A percentile compares a stretch with the other conserved stretches of the same genome.
Evolutionary conservation across 2,329 filamentous ascomycete genomes (phyloP).

Genomic region (Colletotrichum cereale): DNA sequence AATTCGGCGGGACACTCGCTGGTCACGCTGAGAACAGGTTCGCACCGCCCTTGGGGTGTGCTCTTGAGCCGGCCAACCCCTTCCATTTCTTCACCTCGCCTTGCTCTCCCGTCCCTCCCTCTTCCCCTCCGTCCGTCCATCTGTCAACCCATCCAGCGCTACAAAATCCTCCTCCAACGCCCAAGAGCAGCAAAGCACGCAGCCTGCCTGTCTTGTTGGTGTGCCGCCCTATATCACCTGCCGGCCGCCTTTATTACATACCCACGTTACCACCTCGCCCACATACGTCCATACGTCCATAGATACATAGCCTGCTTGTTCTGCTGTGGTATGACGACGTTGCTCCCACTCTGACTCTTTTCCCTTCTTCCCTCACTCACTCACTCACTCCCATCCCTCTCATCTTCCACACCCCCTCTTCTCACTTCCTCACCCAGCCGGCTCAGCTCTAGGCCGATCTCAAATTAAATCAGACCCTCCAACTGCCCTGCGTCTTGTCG

Average conservation of each 20-base stretch:
- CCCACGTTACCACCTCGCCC: conserved; percentile 22
- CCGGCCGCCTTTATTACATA: conserved; percentile 36
- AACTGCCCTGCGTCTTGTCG: conserved; percentile 13
- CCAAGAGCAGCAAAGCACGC: conserved; percentile 19
- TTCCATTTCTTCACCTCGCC: conserved; percentile 24
- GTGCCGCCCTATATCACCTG: conserved; percentile 37
- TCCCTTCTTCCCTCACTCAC: conserved; percentile 11
- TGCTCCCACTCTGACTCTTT: conserved; percentile 34
- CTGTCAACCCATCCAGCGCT: background rate
- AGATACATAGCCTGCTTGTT: conserved; percentile 27
- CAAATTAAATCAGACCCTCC: conserved; percentile 23
- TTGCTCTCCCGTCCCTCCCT: background rate
- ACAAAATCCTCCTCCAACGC: conserved; percentile 26
- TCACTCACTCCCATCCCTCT: background rate
- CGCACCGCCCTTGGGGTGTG: background rate
- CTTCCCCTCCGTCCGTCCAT: conserved; percentile 9
- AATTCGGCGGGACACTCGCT: conserved; percentile 10
- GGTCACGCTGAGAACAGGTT: conserved; percentile 2
- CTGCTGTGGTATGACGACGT: conserved; percentile 41
- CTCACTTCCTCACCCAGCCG: conserved; percentile 24
- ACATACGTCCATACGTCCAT: conserved; percentile 2
- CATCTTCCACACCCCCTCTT: conserved; percentile 27
- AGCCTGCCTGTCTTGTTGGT: conserved; percentile 29
- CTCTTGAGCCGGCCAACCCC: conserved; percentile 34
- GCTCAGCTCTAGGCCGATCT: conserved; percentile 27